Base-by-base conservation (phyloP, 805 yeast species). In the Metschnikowia kofuensis region DNA sequence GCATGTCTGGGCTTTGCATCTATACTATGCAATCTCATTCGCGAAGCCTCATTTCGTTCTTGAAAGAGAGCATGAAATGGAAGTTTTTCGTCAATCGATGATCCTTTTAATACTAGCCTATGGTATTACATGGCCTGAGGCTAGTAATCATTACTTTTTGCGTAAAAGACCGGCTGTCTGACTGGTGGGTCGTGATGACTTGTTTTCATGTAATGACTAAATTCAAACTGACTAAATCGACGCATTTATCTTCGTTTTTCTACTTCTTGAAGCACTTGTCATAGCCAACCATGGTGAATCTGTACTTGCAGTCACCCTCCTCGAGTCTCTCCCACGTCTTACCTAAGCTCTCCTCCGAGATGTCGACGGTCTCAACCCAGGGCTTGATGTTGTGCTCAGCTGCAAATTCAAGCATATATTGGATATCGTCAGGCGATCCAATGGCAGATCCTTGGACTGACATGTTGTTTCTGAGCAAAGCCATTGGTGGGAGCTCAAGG, bases 361-460 rank as follows among this genome's bases (percentile, higher is more conserved):
- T 54, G 44, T 56, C 56, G 4, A 56, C 35, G 10, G 58, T 52
- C 50, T 56, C 58, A 2, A 56, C 56, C 58, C 53, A 52, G 4
- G 59, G 59, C 47, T 50, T 50, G 45, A 56, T 52, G 39, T 54
- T 42, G 42, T 52, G 53, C 45, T 56, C 52, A 15, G 56, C 54
- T 12, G 58, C 58, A 47, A 56, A 54, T n/a, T 56, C 43, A 32
- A 54, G 52, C 59, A 56, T 54, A 43, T 52, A 50, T 34, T 54
- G 50, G 28, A 54, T 54, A 29, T 56, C 59, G 3, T 45, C 51
- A 1, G 49, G 49, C 0, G 59, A 35, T 1, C 59, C 59, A 37
- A 56, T 54, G 16, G 46, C 50, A 9, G 59, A 54, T 1, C 59
- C 59, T 29, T 36, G 48, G n/a, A 55, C 51, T 3, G 59, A 46